Base-by-base conservation (phyloP, 176 grass and related monocot genomes). In the Thinopyrum elongatum region DNA sequence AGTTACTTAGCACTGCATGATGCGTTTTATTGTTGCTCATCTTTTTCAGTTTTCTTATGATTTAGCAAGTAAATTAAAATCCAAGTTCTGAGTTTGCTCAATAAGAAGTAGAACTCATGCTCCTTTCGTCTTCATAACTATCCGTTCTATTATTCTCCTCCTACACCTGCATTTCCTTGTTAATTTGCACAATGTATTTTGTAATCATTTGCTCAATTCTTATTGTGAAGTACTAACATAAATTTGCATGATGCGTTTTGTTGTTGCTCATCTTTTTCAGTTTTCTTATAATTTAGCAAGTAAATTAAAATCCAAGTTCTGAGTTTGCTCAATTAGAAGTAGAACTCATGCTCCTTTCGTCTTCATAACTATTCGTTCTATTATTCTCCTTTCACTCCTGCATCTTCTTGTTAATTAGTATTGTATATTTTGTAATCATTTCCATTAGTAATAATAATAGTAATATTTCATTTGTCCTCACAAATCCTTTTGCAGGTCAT, bases 401-500 rank as follows among this genome's bases (percentile, higher is more conserved):
- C 16, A 53, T 19, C 49, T 17, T 5, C 49, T 53, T 53, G 49
- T 53, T 53, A 53, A 53, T 53, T 6, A 53, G 22, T 79, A 38
- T 62, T 69, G 39, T 85, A 47, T 53, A 47, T 55, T 87, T 23
- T 72, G 11, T 82, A 39, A 28, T 74, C 19, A 39, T 70, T n/a
- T 36, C 36, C 68, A 41, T 16, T 7, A 58, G 19, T 22, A 57
- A 21, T 57, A 22, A 17, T 30, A 28, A 34, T 68, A 17, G 14
- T 47, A 2, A 47, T 41, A 36, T 8, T 73, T 7, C 0, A 68
- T 82, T 80, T 89, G 46, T 68, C 2, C 77, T 85, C 80, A 8
- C 49, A 39, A 71, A 51, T 71, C 63, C 28, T 70, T 84, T 22
- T 89, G 42, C 85, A 99, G 97, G 92, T 99, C 84, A 86, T 94